Evolutionary conservation across 2,329 filamentous ascomycete species (phyloP), one percentile per base, ranked within the genome.

Genomic region (Camptophora hylomeconis): DNA sequence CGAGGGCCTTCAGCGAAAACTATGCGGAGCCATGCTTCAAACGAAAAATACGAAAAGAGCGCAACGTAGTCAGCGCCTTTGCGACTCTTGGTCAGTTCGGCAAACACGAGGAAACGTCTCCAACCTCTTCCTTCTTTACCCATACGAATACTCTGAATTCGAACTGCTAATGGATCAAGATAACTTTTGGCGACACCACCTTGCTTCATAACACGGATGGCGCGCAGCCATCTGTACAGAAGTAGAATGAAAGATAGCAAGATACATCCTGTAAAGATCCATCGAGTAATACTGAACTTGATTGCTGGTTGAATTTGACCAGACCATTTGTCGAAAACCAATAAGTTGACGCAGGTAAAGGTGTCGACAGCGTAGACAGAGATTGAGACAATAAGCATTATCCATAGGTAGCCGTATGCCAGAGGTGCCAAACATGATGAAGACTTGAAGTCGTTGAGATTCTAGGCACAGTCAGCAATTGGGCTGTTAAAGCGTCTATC

Each of bases 251-350:
- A 86, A 7, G 86, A 95, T 19, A 89, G 65, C 39, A 95, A 78
- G 49, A 98, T 95, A 52, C 86, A 93, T 32, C 73, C 71, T 16
- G 82, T 79, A 52, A 95, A 98, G 51, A 98, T 86, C 84, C 86
- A 94, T 59, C 89, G 92, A 8, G 83, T 80, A 30, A 87, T 69
- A 26, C 72, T 60, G 47, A 92, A 73, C 3, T 75, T 69, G 40
- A 95, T 78, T 21, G 71, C 68, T 2, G 84, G 84, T 44, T 82
- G 60, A 44, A 95, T 79, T 42, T 81, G 68, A 30, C 80, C 82
- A 1, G 82, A 81, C 86, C 86, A 95, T 36, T 73, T 73, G 58
- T 92, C 73, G 58, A 93, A 94, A 32, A 70, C 80, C 28, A 98
- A 69, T 21, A 98, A 65, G 39, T 93, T 92, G 57, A 94, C 70